A percentile compares a stretch with the other conserved stretches of the same genome.
Evolutionary conservation across 2,329 filamentous ascomycete species (phyloP).

Genomic region (Pseudogymnoascus sp.): DNA sequence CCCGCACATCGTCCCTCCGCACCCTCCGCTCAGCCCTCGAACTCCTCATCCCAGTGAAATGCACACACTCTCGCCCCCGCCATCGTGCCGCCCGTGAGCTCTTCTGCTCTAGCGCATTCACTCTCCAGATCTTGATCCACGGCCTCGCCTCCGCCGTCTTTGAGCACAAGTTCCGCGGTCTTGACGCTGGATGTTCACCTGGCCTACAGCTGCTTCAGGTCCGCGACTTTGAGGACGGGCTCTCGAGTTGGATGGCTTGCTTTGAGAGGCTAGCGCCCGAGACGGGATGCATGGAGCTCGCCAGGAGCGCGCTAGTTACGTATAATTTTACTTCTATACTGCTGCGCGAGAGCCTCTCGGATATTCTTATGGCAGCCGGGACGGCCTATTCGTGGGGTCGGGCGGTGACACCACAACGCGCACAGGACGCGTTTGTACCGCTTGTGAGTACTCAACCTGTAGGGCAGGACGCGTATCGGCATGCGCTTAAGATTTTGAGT

Average conservation of each 20-base stretch:
- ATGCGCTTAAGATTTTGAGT: conserved; percentile 19
- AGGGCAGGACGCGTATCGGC: conserved; percentile 19
- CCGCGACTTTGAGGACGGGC: conserved; percentile 19
- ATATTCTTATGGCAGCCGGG: conserved; percentile 23
- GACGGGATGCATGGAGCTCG: conserved; percentile 15
- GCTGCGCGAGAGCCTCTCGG: conserved; percentile 19
- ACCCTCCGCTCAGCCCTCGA: conserved; percentile 19
- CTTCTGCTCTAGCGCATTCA: conserved; percentile 18
- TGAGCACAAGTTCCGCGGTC: conserved; percentile 19
- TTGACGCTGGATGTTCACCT: conserved; percentile 15
- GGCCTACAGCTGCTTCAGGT: conserved; percentile 14
- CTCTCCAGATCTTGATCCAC: conserved; percentile 20
- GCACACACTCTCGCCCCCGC: conserved; percentile 13
- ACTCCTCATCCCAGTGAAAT: conserved; percentile 18
- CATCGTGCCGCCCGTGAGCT: conserved; percentile 17
- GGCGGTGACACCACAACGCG: conserved; percentile 20
- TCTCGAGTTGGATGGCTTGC: conserved; percentile 17
- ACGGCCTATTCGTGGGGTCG: conserved; percentile 21
- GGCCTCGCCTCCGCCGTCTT: conserved; percentile 20
- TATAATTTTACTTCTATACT: conserved; percentile 20
- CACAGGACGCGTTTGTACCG: conserved; percentile 20
- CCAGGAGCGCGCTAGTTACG: conserved; percentile 18
- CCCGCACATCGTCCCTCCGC: conserved; percentile 5
- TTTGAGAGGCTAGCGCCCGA: conserved; percentile 17
- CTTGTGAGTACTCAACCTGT: conserved; percentile 18